Evolutionary conservation across 345 rosid species (phyloP).

Genomic region (Zanthoxylum bungeanum): DNA sequence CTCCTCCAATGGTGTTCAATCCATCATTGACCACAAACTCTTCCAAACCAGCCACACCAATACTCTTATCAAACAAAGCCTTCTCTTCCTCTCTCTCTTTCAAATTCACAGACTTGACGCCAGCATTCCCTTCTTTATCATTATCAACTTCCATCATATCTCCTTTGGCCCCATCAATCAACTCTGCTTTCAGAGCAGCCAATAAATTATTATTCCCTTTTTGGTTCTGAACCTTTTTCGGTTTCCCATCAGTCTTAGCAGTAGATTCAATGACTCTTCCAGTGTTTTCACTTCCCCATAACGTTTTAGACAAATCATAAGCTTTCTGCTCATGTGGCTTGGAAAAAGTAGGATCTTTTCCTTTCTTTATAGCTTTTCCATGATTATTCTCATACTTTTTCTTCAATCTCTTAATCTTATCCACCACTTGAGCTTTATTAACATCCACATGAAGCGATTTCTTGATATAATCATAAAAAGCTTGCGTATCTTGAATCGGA

Average conservation of each 20-base stretch:
- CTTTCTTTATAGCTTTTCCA: constrained; percentile 17
- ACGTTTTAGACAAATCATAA: constrained; percentile 34
- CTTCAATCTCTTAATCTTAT: constrained; percentile 41
- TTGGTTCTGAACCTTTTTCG: constrained; percentile 18
- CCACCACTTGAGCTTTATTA: constrained; percentile 31
- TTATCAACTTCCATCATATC: constrained; percentile 14
- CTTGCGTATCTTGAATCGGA: constrained; percentile 33
- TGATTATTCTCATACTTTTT: constrained; percentile 30
- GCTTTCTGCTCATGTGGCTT: constrained; percentile 32
- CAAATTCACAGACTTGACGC: background rate
- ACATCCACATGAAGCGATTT: constrained; percentile 37
- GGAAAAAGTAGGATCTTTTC: constrained; percentile 18
- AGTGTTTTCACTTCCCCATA: constrained; percentile 30
- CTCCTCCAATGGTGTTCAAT: constrained; percentile 27
- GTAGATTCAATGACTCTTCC: constrained; percentile 20
- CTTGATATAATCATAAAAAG: constrained; percentile 38
- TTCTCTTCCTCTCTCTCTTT: constrained; percentile 2
- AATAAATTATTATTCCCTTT: constrained; percentile 13
- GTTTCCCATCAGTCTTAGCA: constrained; percentile 16
- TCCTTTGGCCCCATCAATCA: background rate
- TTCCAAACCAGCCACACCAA: constrained; percentile 25
- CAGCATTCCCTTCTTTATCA: background rate
- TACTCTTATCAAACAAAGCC: constrained; percentile 7
- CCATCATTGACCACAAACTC: constrained; percentile 19
- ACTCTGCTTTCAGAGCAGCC: background rate